A percentile compares a stretch with the other conserved stretches of the same genome.
Evolutionary conservation across 2,329 filamentous ascomycete species (phyloP).

Genomic region (Ramularia collo-cygni): DNA sequence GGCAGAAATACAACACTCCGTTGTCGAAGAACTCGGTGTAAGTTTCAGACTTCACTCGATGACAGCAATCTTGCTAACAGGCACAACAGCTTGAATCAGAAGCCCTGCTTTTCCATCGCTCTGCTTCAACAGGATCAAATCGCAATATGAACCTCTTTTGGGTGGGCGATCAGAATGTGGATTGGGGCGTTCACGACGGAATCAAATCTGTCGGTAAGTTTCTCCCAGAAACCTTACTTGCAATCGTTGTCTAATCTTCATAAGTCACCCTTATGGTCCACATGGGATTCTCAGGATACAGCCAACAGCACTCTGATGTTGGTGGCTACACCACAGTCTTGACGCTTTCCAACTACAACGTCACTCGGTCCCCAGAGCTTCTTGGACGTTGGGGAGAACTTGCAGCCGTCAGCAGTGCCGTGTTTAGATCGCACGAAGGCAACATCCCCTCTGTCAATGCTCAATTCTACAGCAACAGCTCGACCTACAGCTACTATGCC

Average conservation of each 20-base stretch:
- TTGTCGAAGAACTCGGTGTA: conserved; percentile 25
- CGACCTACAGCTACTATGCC: conserved; percentile 30
- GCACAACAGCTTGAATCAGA: conserved; percentile 27
- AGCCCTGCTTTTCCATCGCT: conserved; percentile 32
- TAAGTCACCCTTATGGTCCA: conserved; percentile 32
- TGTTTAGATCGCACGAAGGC: conserved; percentile 34
- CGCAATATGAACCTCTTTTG: conserved; percentile 34
- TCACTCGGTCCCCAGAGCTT: conserved; percentile 32
- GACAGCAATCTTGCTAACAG: too few species aligned
- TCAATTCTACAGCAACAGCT: conserved; percentile 33
- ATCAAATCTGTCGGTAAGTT: conserved; percentile 32
- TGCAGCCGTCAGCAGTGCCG: conserved; percentile 29
- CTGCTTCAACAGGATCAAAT: conserved; percentile 28
- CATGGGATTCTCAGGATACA: conserved; percentile 33
- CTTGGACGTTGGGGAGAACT: conserved; percentile 35
- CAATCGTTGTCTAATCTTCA: too few species aligned
- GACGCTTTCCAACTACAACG: conserved; percentile 23
- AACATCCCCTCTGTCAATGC: conserved; percentile 33
- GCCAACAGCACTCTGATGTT: conserved; percentile 32
- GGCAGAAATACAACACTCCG: conserved; percentile 28
- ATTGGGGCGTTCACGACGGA: conserved; percentile 31
- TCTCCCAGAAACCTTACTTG: too few species aligned
- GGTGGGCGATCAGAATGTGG: conserved; percentile 33
- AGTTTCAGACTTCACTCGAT: too few species aligned
- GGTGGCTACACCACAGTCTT: conserved; percentile 33